A percentile compares a stretch with the other conserved stretches of the same genome.
These are phyloP conservation scores for Backusella macrospora DNA, from an alignment of 192 early-diverging fungal genomes.

Conservation along the genomic window DNA sequence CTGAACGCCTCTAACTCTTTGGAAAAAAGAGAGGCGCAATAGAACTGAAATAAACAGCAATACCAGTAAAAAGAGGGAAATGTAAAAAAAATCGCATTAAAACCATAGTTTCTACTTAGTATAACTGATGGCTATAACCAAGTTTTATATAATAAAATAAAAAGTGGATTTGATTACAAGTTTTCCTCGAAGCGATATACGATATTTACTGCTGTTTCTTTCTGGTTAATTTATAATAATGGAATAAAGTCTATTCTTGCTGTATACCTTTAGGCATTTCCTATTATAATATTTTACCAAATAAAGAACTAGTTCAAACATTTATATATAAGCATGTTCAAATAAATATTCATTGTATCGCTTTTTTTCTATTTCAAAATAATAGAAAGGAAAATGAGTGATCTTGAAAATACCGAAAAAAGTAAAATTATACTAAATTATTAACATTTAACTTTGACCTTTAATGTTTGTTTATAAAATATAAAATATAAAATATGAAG, in stretches of 20 bases:
- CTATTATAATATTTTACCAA: background rate
- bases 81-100: background rate
- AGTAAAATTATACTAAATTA: background rate
- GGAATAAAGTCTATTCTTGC: background rate
- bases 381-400: background rate
- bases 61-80: background rate
- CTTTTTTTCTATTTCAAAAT: background rate
- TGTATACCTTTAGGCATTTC: background rate
- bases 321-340: background rate
- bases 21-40: background rate
- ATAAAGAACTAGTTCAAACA: background rate
- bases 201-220: background rate
- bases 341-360: background rate
- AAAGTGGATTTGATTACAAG: too few species aligned
- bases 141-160: too few species aligned
- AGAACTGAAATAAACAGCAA: background rate
- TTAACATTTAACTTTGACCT: too few species aligned
- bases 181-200: too few species aligned
- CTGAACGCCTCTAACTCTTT: background rate
- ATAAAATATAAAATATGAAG: background rate
- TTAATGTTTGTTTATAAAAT: background rate
- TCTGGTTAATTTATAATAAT: background rate
- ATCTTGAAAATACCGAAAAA: background rate
- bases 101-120: too few species aligned
- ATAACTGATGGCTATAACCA: too few species aligned